Evolutionary conservation across 2,329 filamentous ascomycete genomes (phyloP), one percentile per base, ranked within the genome.

Genomic region (Myriosclerotinia scirpicola): DNA sequence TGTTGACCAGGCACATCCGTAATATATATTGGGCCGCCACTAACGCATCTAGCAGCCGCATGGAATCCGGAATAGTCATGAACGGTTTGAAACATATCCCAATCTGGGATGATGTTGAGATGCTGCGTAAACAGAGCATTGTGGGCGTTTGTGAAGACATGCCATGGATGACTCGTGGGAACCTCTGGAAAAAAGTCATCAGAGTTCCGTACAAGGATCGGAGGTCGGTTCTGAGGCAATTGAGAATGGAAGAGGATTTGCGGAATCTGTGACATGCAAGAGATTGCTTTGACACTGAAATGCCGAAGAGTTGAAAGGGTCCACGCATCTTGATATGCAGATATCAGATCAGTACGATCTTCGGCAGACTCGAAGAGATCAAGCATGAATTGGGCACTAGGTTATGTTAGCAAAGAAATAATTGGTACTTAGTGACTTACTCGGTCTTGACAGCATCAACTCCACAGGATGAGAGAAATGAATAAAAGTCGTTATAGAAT

Each of bases 371-470:
- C 79, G 73, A 93, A 85, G 3, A 89, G 85, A 75, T 98, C 94
- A 22, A 96, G 80, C 80, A 93, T 91, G 79, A 93, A 97, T 75
- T 99, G 94, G 0, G 87, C 92, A 68, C 73, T 74, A 54, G 34
- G 14, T 9, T 58, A 26, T 55, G 20, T 53, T 68, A 67, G 67
- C 17, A 68, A 26, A 14, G 34, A 38, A 20, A 42, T 0, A 11
- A 46, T 26, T 15, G 5, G 17, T 26, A 54, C 22, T 22, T 34
- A n/a, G 15, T 40, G 20, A 67, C 65, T 46, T 69, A 76, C 76
- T 99, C 95, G 0, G 93, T 93, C 78, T 99, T 99, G 71, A 97
- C 93, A 0, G 88, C 89, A 76, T 96, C 91, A 42, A 99, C 82
- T 0, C 93, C 93, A 46, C 85, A 84, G 3, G 84, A 83, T 0